Percentiles rank a stretch among this genome's conserved stretches.
These are phyloP conservation scores for Epichloe brachyelytri DNA, from an alignment of 2,329 filamentous ascomycete species.

Conservation along the genomic window DNA sequence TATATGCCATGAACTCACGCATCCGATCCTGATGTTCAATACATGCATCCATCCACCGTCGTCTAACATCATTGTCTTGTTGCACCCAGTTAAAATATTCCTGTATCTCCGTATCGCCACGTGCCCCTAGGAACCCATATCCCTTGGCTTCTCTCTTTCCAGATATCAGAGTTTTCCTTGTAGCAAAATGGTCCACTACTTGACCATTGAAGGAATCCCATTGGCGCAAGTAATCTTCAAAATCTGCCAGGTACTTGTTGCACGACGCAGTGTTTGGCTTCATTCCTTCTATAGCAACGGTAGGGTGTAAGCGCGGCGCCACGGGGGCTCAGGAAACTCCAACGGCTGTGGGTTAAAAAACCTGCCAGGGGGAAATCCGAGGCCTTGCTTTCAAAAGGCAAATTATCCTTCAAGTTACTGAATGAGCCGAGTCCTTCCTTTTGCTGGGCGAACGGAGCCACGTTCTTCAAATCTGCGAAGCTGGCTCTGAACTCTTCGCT, in stretches of 20 bases:
- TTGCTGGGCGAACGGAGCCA: slow-evolving; percentile 39
- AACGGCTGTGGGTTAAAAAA: slow-evolving; percentile 23
- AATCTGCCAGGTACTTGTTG: slow-evolving; percentile 39
- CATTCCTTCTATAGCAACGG: slow-evolving; percentile 28
- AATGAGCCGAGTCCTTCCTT: slow-evolving; percentile 39
- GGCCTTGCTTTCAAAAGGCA: slow-evolving; percentile 43
- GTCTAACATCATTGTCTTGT: slow-evolving; percentile 51
- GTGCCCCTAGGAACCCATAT: slow-evolving; percentile 30
- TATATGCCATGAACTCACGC: slow-evolving; percentile 40
- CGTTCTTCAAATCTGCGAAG: slow-evolving; percentile 42
- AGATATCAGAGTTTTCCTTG: slow-evolving; percentile 33
- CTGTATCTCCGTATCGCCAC: slow-evolving; percentile 32
- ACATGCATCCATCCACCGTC: slow-evolving; percentile 46
- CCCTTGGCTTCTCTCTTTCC: slow-evolving; percentile 28
- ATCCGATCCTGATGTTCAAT: slow-evolving; percentile 47
- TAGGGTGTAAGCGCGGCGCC: slow-evolving; percentile 34
- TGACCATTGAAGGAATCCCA: slow-evolving; percentile 37
- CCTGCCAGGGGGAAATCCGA: slow-evolving; percentile 27
- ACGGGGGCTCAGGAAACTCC: slow-evolving; percentile 34
- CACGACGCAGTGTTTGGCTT: slow-evolving; percentile 32
- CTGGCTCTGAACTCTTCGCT: slow-evolving; percentile 40
- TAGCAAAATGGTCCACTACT: slow-evolving; percentile 43
- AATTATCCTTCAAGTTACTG: slow-evolving; percentile 39
- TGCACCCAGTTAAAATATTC: slow-evolving; percentile 48
- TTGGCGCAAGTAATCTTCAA: slow-evolving; percentile 38